Percentiles rank a stretch among this genome's conserved stretches.
Conservation (phyloP, 306 rosid genomes). For the Trifolium subterraneum region DNA sequence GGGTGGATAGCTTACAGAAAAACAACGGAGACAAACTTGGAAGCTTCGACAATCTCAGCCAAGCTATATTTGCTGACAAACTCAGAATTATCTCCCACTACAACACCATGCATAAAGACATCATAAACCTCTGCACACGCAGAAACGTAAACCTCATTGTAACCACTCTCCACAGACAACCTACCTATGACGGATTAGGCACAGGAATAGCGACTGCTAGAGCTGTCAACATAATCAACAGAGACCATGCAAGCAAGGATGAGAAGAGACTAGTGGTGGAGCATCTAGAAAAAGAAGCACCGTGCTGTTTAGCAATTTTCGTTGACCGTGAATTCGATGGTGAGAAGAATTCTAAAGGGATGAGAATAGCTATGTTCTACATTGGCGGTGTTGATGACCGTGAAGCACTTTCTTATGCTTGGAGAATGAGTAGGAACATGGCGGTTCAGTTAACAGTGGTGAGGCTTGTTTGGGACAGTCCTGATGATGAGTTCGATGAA, state of each 20-base stretch:
- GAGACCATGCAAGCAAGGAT: slow-evolving; percentile 38
- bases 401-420: slow-evolving; percentile 51
- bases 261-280: slow-evolving; percentile 44
- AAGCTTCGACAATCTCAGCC: slow-evolving; percentile 48
- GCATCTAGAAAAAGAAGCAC: slow-evolving; percentile 30
- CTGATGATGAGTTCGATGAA: slow-evolving; percentile 40
- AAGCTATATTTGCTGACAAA: slow-evolving; percentile 50
- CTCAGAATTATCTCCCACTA: slow-evolving; percentile 44
- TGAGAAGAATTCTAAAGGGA: slow-evolving; percentile 17
- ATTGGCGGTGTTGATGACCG: slow-evolving; percentile 47
- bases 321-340: slow-evolving; percentile 41
- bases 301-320: slow-evolving; percentile 44
- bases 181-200: slow-evolving; percentile 51
- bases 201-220: slow-evolving; percentile 45
- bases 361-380: slow-evolving; percentile 44
- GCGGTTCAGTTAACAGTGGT: slow-evolving; percentile 44
- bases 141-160: slow-evolving; percentile 40
- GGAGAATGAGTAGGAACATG: slow-evolving; percentile 48
- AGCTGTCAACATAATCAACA: slow-evolving; percentile 51
- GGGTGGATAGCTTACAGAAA: background rate
- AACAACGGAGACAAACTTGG: slow-evolving; percentile 33
- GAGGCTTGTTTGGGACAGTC: slow-evolving; percentile 50
- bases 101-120: slow-evolving; percentile 51
- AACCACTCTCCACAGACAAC: slow-evolving; percentile 45
- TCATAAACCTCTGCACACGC: slow-evolving; percentile 31